These are phyloP conservation scores for Cocos nucifera DNA, from an alignment of 176 grass and related monocot species.

Conservation along the genomic window DNA sequence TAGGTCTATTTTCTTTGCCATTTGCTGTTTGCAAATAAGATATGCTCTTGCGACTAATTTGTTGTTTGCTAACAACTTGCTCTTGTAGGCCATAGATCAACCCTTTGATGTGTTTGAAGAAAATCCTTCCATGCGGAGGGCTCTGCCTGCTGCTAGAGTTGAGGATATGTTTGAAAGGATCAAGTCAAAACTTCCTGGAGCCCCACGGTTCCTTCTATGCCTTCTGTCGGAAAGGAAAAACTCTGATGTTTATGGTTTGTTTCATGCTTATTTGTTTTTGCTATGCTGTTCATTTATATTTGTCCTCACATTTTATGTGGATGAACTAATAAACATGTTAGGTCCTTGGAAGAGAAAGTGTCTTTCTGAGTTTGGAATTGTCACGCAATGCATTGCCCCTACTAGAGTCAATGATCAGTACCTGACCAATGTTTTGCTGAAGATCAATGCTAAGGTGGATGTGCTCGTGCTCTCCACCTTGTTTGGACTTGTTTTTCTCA, in stretches of 20 bases:
- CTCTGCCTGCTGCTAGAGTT: constrained; percentile 43
- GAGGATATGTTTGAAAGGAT: constrained; percentile 69
- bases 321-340: constrained; percentile 10
- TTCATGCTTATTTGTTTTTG: not conserved
- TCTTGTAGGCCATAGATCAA: constrained; percentile 36
- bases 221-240: constrained; percentile 85
- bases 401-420: constrained; percentile 86
- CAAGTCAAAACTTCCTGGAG: constrained; percentile 52
- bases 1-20: constrained; percentile 22
- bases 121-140: constrained; percentile 31
- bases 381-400: constrained; percentile 89
- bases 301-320: too few species aligned
- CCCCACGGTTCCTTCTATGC: constrained; percentile 63
- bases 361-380: constrained; percentile 81
- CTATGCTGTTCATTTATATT: too few species aligned
- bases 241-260: constrained; percentile 85
- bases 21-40: not conserved
- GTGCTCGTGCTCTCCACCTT: not conserved
- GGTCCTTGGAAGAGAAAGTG: constrained; percentile 91
- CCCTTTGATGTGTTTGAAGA: constrained; percentile 65
- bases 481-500: not conserved
- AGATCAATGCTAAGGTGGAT: constrained; percentile 85
- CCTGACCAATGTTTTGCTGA: constrained; percentile 71
- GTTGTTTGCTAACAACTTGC: not conserved
- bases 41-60: not conserved